Conservation (phyloP, 441 rosid genomes). For the Viola pubescens region DNA sequence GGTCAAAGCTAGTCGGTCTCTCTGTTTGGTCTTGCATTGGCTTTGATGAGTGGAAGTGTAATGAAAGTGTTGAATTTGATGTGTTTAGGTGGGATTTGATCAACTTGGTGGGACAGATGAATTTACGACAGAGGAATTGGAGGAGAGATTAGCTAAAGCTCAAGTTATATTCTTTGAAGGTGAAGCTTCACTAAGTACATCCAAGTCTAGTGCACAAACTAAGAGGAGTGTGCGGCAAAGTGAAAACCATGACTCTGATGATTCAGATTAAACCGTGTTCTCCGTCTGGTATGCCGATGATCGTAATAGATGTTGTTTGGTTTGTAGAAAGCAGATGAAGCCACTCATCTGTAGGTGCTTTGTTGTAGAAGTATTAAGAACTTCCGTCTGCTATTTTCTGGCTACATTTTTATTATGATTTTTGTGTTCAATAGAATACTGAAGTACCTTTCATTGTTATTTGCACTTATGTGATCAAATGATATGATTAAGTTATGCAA, state of each 20-base stretch:
- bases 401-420: too few relatives aligned
- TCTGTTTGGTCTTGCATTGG: neutral
- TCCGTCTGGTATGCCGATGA: neutral
- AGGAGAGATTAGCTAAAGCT: constrained; percentile 82
- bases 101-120: constrained; percentile 93
- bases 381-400: too few relatives aligned
- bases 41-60: neutral
- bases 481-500: too few relatives aligned
- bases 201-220: constrained; percentile 38
- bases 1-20: too few relatives aligned
- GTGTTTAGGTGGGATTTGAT: constrained; percentile 76
- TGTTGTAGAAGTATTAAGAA: too few relatives aligned
- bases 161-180: constrained; percentile 74
- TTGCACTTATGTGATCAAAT: too few relatives aligned
- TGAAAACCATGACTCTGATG: constrained; percentile 51
- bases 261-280: constrained; percentile 42
- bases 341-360: too few relatives aligned
- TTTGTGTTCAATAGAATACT: too few relatives aligned
- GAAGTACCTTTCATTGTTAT: too few relatives aligned
- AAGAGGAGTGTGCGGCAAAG: constrained; percentile 74
- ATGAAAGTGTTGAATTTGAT: neutral
- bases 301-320: neutral
- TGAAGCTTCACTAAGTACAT: constrained; percentile 47
- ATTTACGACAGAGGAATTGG: constrained; percentile 82
- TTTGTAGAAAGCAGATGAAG: too few relatives aligned